A percentile compares a stretch with the other conserved stretches of the same genome.
phyloP scores from a whole-genome alignment of 2,329 filamentous ascomycete species.

The Clarireedia monteithiana region DNA sequence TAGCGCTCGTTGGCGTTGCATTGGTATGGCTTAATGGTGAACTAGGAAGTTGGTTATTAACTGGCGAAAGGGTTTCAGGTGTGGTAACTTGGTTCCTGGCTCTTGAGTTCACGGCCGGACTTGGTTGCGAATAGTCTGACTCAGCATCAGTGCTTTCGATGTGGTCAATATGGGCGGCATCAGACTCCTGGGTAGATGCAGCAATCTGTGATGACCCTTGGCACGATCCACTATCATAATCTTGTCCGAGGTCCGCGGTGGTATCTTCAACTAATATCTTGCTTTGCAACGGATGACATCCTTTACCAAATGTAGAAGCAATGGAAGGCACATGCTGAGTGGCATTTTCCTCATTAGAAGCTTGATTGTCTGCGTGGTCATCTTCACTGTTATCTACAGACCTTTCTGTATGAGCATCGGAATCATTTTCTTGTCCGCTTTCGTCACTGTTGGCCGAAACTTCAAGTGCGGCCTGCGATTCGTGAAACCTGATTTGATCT shows the following conservation, averaged over 20 bases:
- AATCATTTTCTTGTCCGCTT: neutral
- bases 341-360: no score
- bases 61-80: no score
- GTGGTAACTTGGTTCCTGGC: neutral
- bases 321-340: no score
- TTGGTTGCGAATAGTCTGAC: neutral
- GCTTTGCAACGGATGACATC: no score
- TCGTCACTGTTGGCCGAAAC: neutral
- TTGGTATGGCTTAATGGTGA: neutral
- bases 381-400: no score
- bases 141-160: neutral
- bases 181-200: neutral
- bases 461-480: neutral
- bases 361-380: no score
- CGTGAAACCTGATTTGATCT: slow-evolving; percentile 13
- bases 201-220: no score
- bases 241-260: no score
- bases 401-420: no score
- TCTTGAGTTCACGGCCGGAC: neutral
- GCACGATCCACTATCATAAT: no score
- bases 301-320: no score
- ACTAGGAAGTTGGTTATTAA: neutral
- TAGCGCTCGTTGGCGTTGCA: neutral
- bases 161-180: neutral
- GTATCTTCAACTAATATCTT: no score